Conservation (phyloP, 139 green algal genomes). For the Chlamydomonas schloesseri region DNA sequence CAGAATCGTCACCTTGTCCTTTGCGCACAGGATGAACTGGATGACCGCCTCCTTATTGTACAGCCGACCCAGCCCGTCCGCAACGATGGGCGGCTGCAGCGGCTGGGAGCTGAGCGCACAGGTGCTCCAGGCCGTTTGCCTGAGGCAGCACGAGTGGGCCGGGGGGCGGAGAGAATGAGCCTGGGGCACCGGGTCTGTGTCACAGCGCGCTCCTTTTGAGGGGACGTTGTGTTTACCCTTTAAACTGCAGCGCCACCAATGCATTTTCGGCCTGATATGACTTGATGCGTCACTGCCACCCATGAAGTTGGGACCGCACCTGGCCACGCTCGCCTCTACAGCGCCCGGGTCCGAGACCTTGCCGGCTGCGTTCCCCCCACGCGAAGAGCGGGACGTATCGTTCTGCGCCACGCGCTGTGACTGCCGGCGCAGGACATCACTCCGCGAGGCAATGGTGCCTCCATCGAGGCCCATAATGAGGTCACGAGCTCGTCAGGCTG, state of each 20-base stretch:
- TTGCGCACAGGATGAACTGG: slow-evolving; percentile 6
- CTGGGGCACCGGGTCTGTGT: background rate
- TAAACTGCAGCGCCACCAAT: too few relatives aligned
- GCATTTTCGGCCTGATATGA: too few relatives aligned
- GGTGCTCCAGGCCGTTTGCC: slow-evolving; percentile 25
- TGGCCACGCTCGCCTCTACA: background rate
- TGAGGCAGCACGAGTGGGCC: background rate
- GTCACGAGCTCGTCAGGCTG: too few relatives aligned
- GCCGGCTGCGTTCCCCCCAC: background rate
- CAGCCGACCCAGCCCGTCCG: slow-evolving; percentile 14
- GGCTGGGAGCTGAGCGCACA: slow-evolving; percentile 31
- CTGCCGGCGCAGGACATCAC: slow-evolving; percentile 13
- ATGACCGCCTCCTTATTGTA: slow-evolving; percentile 38
- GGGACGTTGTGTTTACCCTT: background rate
- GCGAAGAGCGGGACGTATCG: background rate
- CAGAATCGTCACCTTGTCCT: background rate
- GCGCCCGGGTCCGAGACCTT: background rate
- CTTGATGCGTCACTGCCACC: too few relatives aligned
- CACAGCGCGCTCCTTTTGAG: too few relatives aligned
- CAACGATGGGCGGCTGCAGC: slow-evolving; percentile 18
- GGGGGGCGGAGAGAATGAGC: background rate
- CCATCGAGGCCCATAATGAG: slow-evolving; percentile 16
- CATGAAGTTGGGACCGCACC: too few relatives aligned
- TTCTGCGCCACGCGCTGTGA: slow-evolving; percentile 1
- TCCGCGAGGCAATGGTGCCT: slow-evolving; percentile 5